Evolutionary conservation across 306 rosid species (phyloP), one percentile per base, ranked within the genome.

Genomic region (Gastrolobium bilobum): DNA sequence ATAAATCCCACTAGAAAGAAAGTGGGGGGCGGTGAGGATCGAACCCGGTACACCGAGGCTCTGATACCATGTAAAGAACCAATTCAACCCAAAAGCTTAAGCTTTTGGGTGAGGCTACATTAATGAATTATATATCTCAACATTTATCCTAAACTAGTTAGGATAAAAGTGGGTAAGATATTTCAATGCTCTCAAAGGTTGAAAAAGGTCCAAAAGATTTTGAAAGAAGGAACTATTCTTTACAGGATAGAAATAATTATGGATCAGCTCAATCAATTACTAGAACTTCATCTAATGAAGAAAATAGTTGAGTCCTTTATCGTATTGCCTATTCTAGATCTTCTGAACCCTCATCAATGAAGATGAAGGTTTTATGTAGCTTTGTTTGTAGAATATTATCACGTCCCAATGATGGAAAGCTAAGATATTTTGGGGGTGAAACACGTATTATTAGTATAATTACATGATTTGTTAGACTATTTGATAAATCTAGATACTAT

Each of bases 381-480:
- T 93, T 86, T 85, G 94, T 91, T 69, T 97, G 98, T 56, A 87
- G 76, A 84, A 82, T 91, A 82, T 76, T 93, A 70, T 97, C 95
- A 37, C 93, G 98, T 40, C 98, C 98, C 0, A 68, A 91, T 61
- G 98, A 93, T 81, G 95, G 93, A 78, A 93, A 85, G 80, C 95
- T 93, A 81, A 86, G 98, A 84, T 87, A 93, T 71, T 97, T 87
- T 33, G 98, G 98, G 56, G 98, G 98, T 62, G 98, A 91, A 82
- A 93, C 97, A 6, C 94, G 95, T 48, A 91, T 91, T 77, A 64
- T 91, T 76, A 79, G 84, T 60, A 70, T 93, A 44, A 13, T 75
- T 15, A 3, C 29, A 46, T 44, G 20, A 46, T 34, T 30, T 60
- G 26, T 13, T 61, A 13, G 10, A 61, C 39, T 61, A 20, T 54